Evolutionary conservation across 305 asterid genomes (phyloP), one percentile per base, ranked within the genome.

Genomic region (Petunia hybrid): DNA sequence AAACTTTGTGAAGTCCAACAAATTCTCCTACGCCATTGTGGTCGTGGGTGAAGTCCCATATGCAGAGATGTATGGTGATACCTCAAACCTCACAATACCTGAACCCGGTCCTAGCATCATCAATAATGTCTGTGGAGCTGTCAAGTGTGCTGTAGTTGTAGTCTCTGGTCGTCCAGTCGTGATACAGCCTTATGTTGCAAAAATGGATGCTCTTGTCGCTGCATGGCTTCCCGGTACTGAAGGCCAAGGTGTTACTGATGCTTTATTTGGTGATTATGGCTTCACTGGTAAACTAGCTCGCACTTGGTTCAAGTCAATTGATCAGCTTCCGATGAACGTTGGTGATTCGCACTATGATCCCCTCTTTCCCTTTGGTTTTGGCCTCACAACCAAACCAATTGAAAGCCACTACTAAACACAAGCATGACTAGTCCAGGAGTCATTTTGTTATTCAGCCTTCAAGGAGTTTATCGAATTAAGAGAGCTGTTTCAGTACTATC

Each of bases 31-130:
- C 8, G 92, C 92, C 78, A 85, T 91, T 12, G 85, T 88, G 46
- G 89, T 85, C 12, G 94, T 91, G 75, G 92, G 94, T 5, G 94
- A 91, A 83, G 77, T 62, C 35, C 83, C 91, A 13, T 89, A 91
- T 43, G 88, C 94, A 41, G 92, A 91, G 84, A 80, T 55, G 73
- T 41, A 31, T 35, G 94, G 94, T 7, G 94, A 89, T 62, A 91
- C 86, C 83, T 64, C 48, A 46, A 89, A 85, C 68, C 85, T 84
- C 56, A 81, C 87, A 6, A 78, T 84, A 41, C 14, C 82, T 31
- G 77, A 70, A 39, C 73, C 82, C 3, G 81, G 81, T n/a, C 83
- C 85, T 36, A 60, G 35, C 65, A 61, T 46, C 85, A 84, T 84
- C 46, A 42, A n/a, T 13, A 78, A 71, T 6, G 81, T 84, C n/a